phyloP scores from a whole-genome alignment of 208 protist species.

The Phytomonas sp. region DNA sequence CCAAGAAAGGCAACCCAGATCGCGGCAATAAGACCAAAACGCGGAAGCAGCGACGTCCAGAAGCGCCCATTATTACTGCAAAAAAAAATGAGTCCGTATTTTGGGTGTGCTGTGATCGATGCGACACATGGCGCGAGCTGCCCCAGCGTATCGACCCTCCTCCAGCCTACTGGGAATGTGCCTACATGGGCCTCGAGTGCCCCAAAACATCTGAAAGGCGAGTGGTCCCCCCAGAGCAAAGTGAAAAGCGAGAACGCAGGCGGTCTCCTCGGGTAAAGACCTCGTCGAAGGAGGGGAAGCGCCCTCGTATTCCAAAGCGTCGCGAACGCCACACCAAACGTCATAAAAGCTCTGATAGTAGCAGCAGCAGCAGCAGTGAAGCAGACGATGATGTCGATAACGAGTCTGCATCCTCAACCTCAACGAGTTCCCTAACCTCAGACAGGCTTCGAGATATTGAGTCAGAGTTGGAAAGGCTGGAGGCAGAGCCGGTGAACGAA shows the following conservation, averaged over 20 bases:
- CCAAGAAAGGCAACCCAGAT: background rate
- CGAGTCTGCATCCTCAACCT: background rate
- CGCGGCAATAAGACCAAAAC: background rate
- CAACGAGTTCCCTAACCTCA: background rate
- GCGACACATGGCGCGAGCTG: constrained; percentile 32
- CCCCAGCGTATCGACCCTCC: constrained; percentile 20
- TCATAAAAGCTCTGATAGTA: constrained; percentile 1
- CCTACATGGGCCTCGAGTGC: constrained; percentile 24
- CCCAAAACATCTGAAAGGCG: background rate
- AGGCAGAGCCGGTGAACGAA: constrained; percentile 13
- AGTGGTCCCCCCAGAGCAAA: background rate
- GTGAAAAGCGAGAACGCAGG: background rate
- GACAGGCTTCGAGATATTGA: constrained; percentile 10
- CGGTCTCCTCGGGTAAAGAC: background rate
- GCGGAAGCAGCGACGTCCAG: background rate
- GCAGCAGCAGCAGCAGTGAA: background rate
- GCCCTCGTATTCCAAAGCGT: background rate
- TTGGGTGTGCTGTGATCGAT: constrained; percentile 46
- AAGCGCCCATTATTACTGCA: background rate
- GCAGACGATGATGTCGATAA: background rate
- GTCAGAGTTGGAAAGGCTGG: constrained; percentile 13
- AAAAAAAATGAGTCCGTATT: constrained; percentile 12
- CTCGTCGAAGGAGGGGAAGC: background rate
- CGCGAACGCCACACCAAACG: background rate
- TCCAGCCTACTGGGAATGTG: constrained; percentile 46